Base-by-base conservation (phyloP, 371 early-diverging fungal species). In the Syncephalastrum racemosum region DNA sequence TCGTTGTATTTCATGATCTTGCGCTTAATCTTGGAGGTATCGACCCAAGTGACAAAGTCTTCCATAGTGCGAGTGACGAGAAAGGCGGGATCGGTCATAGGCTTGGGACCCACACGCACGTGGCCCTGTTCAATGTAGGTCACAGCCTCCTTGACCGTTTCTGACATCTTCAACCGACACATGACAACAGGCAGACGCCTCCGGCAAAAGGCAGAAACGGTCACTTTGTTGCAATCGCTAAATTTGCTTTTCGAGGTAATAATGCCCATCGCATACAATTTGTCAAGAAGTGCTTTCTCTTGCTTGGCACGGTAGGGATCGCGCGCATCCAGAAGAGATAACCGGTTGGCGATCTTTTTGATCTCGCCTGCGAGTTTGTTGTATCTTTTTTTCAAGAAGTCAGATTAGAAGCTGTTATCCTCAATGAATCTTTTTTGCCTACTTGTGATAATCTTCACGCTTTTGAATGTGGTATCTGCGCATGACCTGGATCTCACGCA, bases 41-140 rank as follows among this genome's bases (percentile, higher is more conserved):
- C 97, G 12, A 94, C 96, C 99, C 99, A 99, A 4, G 97, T 96
- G 5, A 99, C 92, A 82, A 91, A 99, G 77, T 99, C 99, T 70
- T 99, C 99, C 92, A 98, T 92, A 45, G 87, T 90, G 31, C 94
- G 77, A 60, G 62, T 74, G 7, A 97, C 96, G 53, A 97, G 66
- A 59, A 86, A 97, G 1, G 97, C 96, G 8, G 97, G 94, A 60
- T 97, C 98, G 4, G 88, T 91, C 24, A 97, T 83, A 2, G 88
- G 86, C 59, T 95, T 86, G 13, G 96, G 93, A 0, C 99, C 99
- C 4, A 99, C 93, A 22, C 98, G 88, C 51, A 97, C 82, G 77
- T 97, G 99, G 15, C 99, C 99, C 66, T 99, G 99, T 77, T 97
- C 96, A 42, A 99, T 89, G 72, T 96, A 93, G 22, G 87, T 90